Conservation (phyloP, 2,329 filamentous ascomycete genomes). For the Sclerotinia glacialis region DNA sequence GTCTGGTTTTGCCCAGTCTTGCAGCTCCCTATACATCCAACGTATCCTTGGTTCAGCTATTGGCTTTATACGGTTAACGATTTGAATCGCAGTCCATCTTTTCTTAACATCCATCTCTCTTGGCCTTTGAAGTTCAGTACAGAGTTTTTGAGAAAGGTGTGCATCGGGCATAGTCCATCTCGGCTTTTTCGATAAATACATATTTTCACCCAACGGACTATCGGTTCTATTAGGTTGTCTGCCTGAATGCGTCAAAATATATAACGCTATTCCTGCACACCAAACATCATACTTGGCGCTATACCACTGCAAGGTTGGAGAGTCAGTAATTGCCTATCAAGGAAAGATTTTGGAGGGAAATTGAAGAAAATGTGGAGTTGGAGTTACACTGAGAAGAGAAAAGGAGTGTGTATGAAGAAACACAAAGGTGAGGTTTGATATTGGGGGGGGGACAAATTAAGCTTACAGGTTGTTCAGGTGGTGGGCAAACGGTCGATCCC, state of each 20-base stretch:
- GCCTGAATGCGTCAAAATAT: neutral
- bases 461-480: neutral
- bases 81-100: neutral
- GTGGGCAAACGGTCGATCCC: neutral
- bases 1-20: neutral
- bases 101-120: neutral
- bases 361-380: too few species aligned
- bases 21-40: neutral
- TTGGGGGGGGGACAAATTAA: too few species aligned
- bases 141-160: neutral
- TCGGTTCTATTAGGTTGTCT: neutral
- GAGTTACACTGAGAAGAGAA: too few species aligned
- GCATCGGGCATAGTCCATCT: neutral
- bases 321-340: too few species aligned
- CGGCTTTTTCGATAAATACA: neutral
- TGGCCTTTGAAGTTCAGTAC: constrained; percentile 2
- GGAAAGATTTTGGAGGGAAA: too few species aligned
- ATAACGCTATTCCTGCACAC: neutral
- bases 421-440: too few species aligned
- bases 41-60: neutral
- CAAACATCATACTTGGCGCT: constrained; percentile 19
- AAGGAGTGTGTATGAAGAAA: too few species aligned
- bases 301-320: too few species aligned
- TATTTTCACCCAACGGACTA: neutral
- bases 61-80: neutral